Percentiles rank a stretch among this genome's conserved stretches.
Conservation (phyloP, 257 asterid species). For the Knoxia roxburghii region DNA sequence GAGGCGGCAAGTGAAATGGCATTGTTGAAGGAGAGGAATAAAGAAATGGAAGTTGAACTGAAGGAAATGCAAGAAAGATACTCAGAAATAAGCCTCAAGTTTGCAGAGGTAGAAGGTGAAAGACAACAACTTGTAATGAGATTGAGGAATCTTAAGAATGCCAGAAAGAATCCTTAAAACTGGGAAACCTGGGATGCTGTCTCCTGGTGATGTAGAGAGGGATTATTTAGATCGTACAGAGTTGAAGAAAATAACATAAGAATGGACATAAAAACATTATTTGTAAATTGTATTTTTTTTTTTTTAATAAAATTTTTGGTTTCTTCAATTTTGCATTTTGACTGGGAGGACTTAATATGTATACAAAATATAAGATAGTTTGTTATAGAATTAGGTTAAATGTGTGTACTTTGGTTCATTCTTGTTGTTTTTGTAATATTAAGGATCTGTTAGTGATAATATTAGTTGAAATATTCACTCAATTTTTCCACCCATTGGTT, state of each 20-base stretch:
- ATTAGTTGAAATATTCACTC: slow-evolving; percentile 6
- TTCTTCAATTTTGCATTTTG: slow-evolving; percentile 22
- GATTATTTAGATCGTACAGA: slow-evolving; percentile 15
- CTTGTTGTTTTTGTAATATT: slow-evolving; percentile 6
- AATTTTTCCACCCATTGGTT: slow-evolving; percentile 7
- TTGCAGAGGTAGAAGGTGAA: slow-evolving; percentile 99
- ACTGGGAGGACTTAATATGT: slow-evolving; percentile 11
- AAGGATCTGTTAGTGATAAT: neutral
- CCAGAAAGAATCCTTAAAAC: slow-evolving; percentile 41
- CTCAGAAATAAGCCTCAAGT: slow-evolving; percentile 92
- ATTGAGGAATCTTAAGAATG: slow-evolving; percentile 68
- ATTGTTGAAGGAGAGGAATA: slow-evolving; percentile 52
- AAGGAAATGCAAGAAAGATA: slow-evolving; percentile 97
- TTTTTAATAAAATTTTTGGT: neutral
- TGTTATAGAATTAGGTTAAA: neutral
- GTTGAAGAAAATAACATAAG: slow-evolving; percentile 16
- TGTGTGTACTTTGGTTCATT: neutral
- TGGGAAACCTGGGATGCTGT: slow-evolving; percentile 20
- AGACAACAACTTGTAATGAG: slow-evolving; percentile 91
- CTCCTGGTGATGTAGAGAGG: slow-evolving; percentile 15
- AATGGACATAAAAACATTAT: neutral
- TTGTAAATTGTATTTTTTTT: slow-evolving; percentile 16
- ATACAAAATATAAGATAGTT: slow-evolving; percentile 15
- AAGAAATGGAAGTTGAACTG: slow-evolving; percentile 63
- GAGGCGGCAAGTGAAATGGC: slow-evolving; percentile 37